Base-by-base conservation (phyloP, 208 protist genomes). In the Naegleria lovaniensis region DNA sequence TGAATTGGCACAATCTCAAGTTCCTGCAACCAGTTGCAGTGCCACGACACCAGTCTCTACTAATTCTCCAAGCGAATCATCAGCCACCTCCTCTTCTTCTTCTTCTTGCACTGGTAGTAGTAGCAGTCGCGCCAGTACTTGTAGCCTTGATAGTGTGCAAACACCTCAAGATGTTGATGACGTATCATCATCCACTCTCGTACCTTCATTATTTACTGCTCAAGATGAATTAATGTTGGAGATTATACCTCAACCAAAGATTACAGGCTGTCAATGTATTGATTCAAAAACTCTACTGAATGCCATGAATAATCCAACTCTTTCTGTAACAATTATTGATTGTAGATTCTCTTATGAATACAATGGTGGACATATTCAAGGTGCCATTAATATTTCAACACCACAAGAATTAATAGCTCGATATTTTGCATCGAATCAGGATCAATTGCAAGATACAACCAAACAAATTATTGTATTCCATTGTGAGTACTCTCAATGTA, bases 321-420 rank as follows among this genome's bases (percentile, higher is more conserved):
- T 79, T 0, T 29, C 11, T 29, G n/a, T 79, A 36, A 36, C 75
- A 9, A 83, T 95, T 51, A 83, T 95, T 22, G 94, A 95, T 88
- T 95, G 94, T 89, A 19, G 94, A 75, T 95, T 91, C 55, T 38
- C 90, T 40, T 94, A 94, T 40, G 94, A 95, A 90, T 95, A 93
- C 51, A 43, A 94, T 55, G 94, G 92, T 22, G 94, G 94, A 55
- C 93, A 95, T 79, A 93, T 95, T 76, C 75, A 48, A 4, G 83
- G 92, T 85, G 93, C 93, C 36, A 85, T 94, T 40, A 94, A 94
- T 88, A 89, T 94, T 88, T 85, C 39, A 33, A 89, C 52, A 36
- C 19, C 13, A 85, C 36, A n/a, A 36, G n/a, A 87, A n/a, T 41
- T 93, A 85, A 19, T 33, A 1, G 15, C 91, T 1, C 59, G 75